A percentile compares a stretch with the other conserved stretches of the same genome.
These are phyloP conservation scores for Zymoseptoria pseudotritici DNA, from an alignment of 2,329 filamentous ascomycete genomes.

Conservation along the genomic window DNA sequence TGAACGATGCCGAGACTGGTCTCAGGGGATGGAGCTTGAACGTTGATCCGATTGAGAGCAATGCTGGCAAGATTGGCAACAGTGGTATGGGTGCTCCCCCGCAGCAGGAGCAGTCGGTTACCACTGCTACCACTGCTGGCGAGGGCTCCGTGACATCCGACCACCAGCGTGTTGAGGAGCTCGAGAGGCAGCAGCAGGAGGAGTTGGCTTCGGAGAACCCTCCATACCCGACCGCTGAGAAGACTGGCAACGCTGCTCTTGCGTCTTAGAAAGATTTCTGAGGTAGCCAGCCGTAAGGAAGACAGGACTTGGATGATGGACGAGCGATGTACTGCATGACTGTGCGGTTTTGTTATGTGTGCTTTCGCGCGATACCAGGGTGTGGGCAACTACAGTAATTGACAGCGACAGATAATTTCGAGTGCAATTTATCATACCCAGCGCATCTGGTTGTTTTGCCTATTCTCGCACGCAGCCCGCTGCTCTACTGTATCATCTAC, in stretches of 20 bases:
- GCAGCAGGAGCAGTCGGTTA: slow-evolving; percentile 2
- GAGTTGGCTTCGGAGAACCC: slow-evolving; percentile 3
- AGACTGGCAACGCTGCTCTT: slow-evolving; percentile 14
- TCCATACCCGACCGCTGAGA: slow-evolving; percentile 14
- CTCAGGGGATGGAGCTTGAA: slow-evolving; percentile 64
- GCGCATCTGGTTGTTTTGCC: no score
- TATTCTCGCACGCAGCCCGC: neutral
- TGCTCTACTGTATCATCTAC: neutral
- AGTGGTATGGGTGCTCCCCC: slow-evolving; percentile 34
- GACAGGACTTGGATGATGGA: neutral
- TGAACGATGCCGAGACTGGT: slow-evolving; percentile 88
- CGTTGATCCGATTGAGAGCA: slow-evolving; percentile 47
- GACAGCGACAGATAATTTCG: neutral
- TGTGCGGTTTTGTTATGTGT: neutral
- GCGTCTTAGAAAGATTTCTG: slow-evolving; percentile 13
- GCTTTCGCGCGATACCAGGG: neutral
- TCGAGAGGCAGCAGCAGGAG: slow-evolving; percentile 18
- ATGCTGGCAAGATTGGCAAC: slow-evolving; percentile 42
- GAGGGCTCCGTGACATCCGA: slow-evolving; percentile 4
- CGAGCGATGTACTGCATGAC: neutral
- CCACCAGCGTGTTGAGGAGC: slow-evolving; percentile 16
- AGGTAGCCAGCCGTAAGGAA: neutral
- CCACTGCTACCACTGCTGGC: neutral
- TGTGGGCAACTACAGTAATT: neutral
- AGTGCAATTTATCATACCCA: neutral